Base-by-base conservation (phyloP, 768 basidiomycete genomes). In the Tulasnella sp. region DNA sequence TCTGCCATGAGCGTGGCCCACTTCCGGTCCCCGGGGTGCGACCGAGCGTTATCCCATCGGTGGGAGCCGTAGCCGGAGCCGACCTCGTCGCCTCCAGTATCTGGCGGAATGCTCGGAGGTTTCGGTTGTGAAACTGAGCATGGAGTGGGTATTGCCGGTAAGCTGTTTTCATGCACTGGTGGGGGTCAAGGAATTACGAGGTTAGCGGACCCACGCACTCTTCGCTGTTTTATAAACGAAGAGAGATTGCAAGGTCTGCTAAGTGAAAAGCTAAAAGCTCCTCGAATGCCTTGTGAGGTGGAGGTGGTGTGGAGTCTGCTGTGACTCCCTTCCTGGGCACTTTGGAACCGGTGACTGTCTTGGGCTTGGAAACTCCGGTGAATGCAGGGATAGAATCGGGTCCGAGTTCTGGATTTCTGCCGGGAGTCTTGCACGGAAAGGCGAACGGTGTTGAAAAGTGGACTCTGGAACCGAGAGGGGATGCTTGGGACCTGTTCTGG, bases 81-180 rank as follows among this genome's bases (percentile, higher is more conserved):
- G 87, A 75, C n/a, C 88, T 87, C 81, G 83, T 82, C 82, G 83
- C 84, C 81, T 93, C 90, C 83, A 95, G 90, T 83, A 92, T 87
- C 82, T 91, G 91, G 83, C 92, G 92, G 85, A 95, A 95, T 75
- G 89, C 92, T 85, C 91, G 90, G 85, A 92, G 90, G 85, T 93
- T 90, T 83, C 91, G 88, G 83, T 91, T 89, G 84, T 87, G 84
- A 84, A 93, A 93, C 85, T 90, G 89, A 80, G 88, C 91, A 93
- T 94, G 94, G 86, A 94, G 92, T 52, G 75, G 75, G n/a, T 42
- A 76, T 36, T 75, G 71, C 81, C 78, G 82, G 75, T 34, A 76
- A 76, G 48, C 48, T 52, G 48, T 52, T 24, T 52, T 52, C 48
- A 52, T 52, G 48, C 48, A 52, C 48, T 52, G 48, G 48, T 52